These are phyloP conservation scores for Rhodotorula babjevae DNA, from an alignment of 768 basidiomycete genomes.

Conservation along the genomic window DNA sequence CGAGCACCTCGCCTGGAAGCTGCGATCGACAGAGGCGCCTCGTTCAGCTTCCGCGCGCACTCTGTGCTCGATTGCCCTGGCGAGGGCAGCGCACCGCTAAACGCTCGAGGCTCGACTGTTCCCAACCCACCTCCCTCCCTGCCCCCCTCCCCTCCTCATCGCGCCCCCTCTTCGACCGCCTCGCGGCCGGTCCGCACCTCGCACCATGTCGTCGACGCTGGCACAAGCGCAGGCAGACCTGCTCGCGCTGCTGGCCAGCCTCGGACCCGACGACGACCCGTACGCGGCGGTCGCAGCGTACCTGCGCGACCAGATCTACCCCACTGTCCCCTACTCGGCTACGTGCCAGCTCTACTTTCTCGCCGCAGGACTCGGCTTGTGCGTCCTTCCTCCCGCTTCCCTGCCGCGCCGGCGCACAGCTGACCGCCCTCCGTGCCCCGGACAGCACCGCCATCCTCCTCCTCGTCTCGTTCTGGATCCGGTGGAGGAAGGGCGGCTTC, in stretches of 20 bases:
- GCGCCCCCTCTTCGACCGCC: no score
- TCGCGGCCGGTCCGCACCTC: no score
- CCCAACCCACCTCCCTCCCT: no score
- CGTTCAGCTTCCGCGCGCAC: no score
- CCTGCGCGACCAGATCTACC: conserved; percentile 3
- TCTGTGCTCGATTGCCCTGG: no score
- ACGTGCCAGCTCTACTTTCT: conserved; percentile 13
- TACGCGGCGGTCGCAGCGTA: background rate
- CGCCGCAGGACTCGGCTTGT: background rate
- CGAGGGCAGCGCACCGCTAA: no score
- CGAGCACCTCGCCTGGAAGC: no score
- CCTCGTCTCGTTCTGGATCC: background rate
- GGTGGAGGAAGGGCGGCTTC: conserved; percentile 2
- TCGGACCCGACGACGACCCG: background rate
- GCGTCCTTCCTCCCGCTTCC: background rate
- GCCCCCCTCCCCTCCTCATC: no score
- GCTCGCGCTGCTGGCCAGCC: background rate
- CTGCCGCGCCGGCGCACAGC: no score
- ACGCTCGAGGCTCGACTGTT: no score
- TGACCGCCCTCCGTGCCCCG: accelerated
- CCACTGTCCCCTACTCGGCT: background rate
- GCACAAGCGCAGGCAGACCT: background rate
- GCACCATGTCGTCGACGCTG: background rate
- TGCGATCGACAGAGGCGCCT: no score
- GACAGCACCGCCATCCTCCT: conserved; percentile 8